Evolutionary conservation across 495 filamentous ascomycete genomes (phyloP), one percentile per base, ranked within the genome.

Genomic region (Penicillium pulvis): DNA sequence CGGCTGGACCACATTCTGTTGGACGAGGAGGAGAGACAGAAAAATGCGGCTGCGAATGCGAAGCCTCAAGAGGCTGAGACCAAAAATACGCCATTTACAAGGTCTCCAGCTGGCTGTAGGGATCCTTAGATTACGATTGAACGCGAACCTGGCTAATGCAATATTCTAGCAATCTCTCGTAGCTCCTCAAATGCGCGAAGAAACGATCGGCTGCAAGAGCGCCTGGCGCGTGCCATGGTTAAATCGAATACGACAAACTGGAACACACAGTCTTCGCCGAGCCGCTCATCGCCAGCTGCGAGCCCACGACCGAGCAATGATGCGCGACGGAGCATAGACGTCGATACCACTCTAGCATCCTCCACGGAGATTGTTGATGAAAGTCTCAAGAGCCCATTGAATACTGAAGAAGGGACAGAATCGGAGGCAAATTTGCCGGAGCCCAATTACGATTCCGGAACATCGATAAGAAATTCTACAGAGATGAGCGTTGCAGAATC

Each of bases 1-100:
- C 85, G 90, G 48, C 80, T 99, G 42, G 94, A 99, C 71, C 90
- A 83, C 48, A 97, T 99, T 53, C 80, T 99, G 57, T 87, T 92
- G 57, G 93, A 96, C 42, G 83, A 87, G 33, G 85, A 90, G 17
- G 83, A 74, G 9, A 65, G 67, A 51, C 64, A 75, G 30, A 23
- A 35, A 20, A 74, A 65, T n/a, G 46, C 24, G 52, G 57, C 46
- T 30, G 46, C 62, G 17, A 56, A 65, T 20, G 20, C 64, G 46
- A 74, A 71, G 44, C 28, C 63, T 16, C 65, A 64, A 16, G 67
- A 70, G 19, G 39, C 19, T 12, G 57, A 65, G n/a, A 58, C 42
- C 19, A 52, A 51, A 2, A 55, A 36, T 11, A 16, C 57, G 23
- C 53, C 70, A 58, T 14, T 61, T 1, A 30, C 56, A 30, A 63